Base-by-base conservation (phyloP, 352 stramenopile species). In the Globisporangium cederbergense region DNA sequence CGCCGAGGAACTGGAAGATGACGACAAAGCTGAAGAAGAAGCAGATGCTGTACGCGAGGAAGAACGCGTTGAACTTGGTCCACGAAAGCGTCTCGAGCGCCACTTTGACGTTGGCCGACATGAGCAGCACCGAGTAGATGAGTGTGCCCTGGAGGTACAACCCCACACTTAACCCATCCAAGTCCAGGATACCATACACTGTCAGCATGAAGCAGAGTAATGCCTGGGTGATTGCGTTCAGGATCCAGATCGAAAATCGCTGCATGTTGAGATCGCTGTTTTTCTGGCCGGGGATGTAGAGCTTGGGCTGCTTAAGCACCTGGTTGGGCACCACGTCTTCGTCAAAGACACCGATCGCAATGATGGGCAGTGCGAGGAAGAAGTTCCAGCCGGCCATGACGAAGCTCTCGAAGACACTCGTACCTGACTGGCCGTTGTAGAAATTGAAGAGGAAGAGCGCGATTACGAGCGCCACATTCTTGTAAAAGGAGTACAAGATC, bases 401-500 rank as follows among this genome's bases (percentile, higher is more conserved):
- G 63, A 92, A 92, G 67, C 76, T 88, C 65, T 96, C 86, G 51
- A 95, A 96, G 32, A 96, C 74, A 20, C 81, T 93, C 20, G 84
- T 88, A 7, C 88, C 89, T 5, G 81, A 93, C 64, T 95, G 86
- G 3, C 85, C 86, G 51, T 90, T 91, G 66, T 83, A 81, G 54
- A 95, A 93, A 54, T 90, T 92, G 74, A 89, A 96, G 1, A 92
- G 67, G 36, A 91, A 89, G 13, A 88, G 55, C 11, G 71, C 72
- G 49, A 90, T 89, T 45, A 91, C 83, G 46, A 91, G 79, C 50
- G 76, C 72, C 18, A 86, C 71, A 46, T 91, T 91, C 75, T 93
- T 93, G 73, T 91, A 93, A 56, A 93, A 89, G 46, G 79, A 90
- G 57, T 87, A 91, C 16, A 98, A 79, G 65, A 99, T 95, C 53